A percentile compares a stretch with the other conserved stretches of the same genome.
phyloP scores from a whole-genome alignment of 306 rosid species.

The Geum urbanum region DNA sequence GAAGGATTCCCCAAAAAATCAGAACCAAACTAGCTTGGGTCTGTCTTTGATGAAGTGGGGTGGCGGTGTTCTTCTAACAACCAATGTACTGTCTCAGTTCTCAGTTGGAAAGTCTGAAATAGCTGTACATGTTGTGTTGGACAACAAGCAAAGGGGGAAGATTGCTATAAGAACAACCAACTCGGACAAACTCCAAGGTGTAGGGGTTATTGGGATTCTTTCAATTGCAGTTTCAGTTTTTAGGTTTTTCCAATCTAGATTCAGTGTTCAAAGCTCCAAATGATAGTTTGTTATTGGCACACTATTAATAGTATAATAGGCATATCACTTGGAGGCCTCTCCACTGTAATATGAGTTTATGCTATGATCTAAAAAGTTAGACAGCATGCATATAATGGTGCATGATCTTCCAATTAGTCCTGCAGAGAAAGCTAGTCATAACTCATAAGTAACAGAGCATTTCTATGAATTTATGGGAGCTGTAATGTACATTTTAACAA shows the following conservation, averaged over 20 bases:
- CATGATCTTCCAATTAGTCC: neutral
- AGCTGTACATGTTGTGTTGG: conserved; percentile 16
- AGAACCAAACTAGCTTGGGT: conserved; percentile 21
- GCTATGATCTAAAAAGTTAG: neutral
- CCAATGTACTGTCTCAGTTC: conserved; percentile 19
- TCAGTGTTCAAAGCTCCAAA: conserved; percentile 2
- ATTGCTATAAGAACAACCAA: conserved; percentile 23
- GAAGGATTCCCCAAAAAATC: conserved; percentile 12
- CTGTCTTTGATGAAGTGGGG: conserved; percentile 24
- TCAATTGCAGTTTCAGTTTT: conserved; percentile 22
- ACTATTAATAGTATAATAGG: neutral
- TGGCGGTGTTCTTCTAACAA: conserved; percentile 17
- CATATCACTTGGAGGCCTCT: neutral
- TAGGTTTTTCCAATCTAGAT: conserved; percentile 8
- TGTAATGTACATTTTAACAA: too few relatives aligned
- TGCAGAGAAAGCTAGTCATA: too few relatives aligned
- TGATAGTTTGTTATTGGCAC: neutral
- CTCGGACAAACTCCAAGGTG: conserved; percentile 24
- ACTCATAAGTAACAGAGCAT: too few relatives aligned
- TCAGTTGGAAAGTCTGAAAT: conserved; percentile 20
- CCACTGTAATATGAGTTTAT: conserved; percentile 12
- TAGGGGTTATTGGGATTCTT: conserved; percentile 24
- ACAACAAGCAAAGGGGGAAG: conserved; percentile 20
- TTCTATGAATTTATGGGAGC: too few relatives aligned
- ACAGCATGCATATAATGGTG: neutral